Base-by-base conservation (phyloP, 768 basidiomycete genomes). In the Dentipellis fragilis region DNA sequence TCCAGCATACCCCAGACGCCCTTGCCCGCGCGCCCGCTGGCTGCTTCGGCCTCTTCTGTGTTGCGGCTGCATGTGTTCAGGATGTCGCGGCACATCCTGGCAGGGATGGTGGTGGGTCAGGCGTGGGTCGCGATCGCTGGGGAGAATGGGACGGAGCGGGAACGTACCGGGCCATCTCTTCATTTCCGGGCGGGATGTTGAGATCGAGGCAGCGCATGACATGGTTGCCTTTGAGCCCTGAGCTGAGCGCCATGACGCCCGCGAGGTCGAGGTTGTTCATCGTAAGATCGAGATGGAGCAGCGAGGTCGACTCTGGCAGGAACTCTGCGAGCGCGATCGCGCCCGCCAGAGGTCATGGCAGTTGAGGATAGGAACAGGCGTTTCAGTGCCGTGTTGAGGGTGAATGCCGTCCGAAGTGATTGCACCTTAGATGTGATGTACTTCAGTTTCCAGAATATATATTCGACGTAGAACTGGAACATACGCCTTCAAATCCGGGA, bases 291-390 rank as follows among this genome's bases (percentile, higher is more conserved):
- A 99, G 83, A 68, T 98, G 94, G 0, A 97, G 75, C 4, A 99
- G 75, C 0, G 87, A 87, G 16, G 77, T 79, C 0, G 89, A 85
- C 67, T 98, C 94, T 0, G 94, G 93, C 0, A 98, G 80, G 73
- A 96, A 98, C 68, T 98, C 95, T 2, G 95, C 96, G 1, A 98
- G 79, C 0, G 92, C 87, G 59, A 98, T 98, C 0, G 95, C 94
- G 1, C 93, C 93, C 0, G 84, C n/a, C 74, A 0, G 89, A 87
- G 0, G 81, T 80, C 65, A 98, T 79, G 4, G 75, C 73, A 0
- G 94, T 96, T 2, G 85, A 82, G 7, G 91, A 87, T 19, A 98
- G 79, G 73, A 96, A 97, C 46, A 99, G 73, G 1, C 96, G 84
- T 64, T 95, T 97, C 36, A 99, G 80, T 0, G 90, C 84, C 0